These are phyloP conservation scores for Henckelia pumila DNA, from an alignment of 257 asterid species.

Conservation along the genomic window DNA sequence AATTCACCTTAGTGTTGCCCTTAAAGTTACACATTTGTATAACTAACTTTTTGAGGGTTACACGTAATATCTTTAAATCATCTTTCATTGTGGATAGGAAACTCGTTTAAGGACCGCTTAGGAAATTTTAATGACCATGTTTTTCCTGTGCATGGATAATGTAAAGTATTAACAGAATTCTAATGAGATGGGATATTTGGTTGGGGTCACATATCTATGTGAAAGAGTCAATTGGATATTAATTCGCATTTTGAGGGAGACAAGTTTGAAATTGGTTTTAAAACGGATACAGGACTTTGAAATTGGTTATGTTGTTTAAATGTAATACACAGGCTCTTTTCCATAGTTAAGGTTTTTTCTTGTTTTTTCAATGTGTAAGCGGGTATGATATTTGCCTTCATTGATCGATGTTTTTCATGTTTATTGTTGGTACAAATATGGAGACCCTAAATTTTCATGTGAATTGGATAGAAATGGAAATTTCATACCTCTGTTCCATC, in stretches of 20 bases:
- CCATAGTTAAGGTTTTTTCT: background rate
- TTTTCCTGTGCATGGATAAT: background rate
- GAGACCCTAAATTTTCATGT: slow-evolving; percentile 16
- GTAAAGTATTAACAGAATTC: background rate
- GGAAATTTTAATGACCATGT: background rate
- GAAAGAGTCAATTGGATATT: background rate
- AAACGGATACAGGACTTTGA: slow-evolving; percentile 8
- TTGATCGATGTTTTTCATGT: background rate
- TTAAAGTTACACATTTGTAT: background rate
- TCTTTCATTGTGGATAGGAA: slow-evolving; percentile 5
- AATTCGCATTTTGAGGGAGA: slow-evolving; percentile 5
- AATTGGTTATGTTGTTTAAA: slow-evolving; percentile 4
- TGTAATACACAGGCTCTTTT: background rate
- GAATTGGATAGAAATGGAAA: slow-evolving; percentile 3
- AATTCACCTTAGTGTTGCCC: too few species aligned
- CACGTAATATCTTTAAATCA: background rate
- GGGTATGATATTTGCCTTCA: background rate
- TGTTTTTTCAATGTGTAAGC: background rate
- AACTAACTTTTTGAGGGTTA: background rate
- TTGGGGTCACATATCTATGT: background rate
- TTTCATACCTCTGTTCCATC: background rate
- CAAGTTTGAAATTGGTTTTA: background rate
- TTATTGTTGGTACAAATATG: slow-evolving; percentile 8
- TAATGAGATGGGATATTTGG: background rate
- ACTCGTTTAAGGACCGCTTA: background rate